These are phyloP conservation scores for Botrytis galanthina DNA, from an alignment of 2,329 filamentous ascomycete genomes.

Conservation along the genomic window DNA sequence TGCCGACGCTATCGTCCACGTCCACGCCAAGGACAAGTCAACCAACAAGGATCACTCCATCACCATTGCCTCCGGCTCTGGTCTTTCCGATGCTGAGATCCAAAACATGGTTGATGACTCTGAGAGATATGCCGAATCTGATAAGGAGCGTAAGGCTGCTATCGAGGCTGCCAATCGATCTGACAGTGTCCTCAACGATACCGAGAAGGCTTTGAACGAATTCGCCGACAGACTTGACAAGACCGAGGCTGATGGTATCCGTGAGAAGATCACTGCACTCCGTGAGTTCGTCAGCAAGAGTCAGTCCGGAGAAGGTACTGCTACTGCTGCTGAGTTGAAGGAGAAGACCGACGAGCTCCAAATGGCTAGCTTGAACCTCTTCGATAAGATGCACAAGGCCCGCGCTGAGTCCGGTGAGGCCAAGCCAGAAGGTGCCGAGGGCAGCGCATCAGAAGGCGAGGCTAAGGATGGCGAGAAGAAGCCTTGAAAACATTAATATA, in stretches of 20 bases:
- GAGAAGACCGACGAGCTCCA: constrained; percentile 98
- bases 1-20: constrained; percentile 95
- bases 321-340: constrained; percentile 92
- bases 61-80: constrained; percentile 95
- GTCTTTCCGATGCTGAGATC: constrained; percentile 92
- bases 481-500: constrained; percentile 49
- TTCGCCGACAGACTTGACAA: constrained; percentile 96
- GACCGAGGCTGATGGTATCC: constrained; percentile 87
- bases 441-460: constrained; percentile 55
- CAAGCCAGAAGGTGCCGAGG: constrained; percentile 46
- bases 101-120: constrained; percentile 97
- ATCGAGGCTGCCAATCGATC: constrained; percentile 98
- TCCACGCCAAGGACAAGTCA: constrained; percentile 98
- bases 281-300: constrained; percentile 91
- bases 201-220: constrained; percentile 97
- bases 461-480: constrained; percentile 70
- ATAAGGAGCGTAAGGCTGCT: constrained; percentile 93
- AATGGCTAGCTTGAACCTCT: constrained; percentile 90
- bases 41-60: constrained; percentile 99
- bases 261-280: constrained; percentile 84
- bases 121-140: constrained; percentile 89
- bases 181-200: constrained; percentile 94
- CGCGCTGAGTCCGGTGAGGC: constrained; percentile 64
- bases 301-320: constrained; percentile 84
- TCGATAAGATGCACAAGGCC: constrained; percentile 99